These are phyloP conservation scores for Lolium rigidum DNA, from an alignment of 176 grass and related monocot species.

Conservation along the genomic window DNA sequence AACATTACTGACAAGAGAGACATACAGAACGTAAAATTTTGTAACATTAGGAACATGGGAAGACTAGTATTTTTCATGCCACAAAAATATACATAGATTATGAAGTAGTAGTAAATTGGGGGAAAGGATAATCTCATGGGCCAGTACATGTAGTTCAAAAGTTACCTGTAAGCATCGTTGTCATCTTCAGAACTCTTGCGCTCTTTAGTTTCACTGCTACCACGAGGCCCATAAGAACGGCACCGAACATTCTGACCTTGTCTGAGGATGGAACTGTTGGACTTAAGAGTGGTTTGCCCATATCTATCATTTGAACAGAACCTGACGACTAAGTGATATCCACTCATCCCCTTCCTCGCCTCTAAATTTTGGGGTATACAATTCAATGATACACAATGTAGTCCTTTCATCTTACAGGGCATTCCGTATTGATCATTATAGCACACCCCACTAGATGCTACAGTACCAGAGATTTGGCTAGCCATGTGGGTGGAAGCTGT, in stretches of 20 bases:
- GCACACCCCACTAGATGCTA: conserved; percentile 41
- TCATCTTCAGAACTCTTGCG: conserved; percentile 46
- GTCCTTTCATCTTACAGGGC: conserved; percentile 34
- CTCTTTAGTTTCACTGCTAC: conserved; percentile 57
- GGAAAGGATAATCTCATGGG: neutral
- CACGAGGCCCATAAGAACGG: conserved; percentile 50
- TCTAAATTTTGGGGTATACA: conserved; percentile 47
- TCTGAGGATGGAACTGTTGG: conserved; percentile 27
- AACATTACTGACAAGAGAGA: neutral
- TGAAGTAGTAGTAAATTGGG: neutral
- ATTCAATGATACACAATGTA: conserved; percentile 33
- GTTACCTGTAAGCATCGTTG: conserved; percentile 58
- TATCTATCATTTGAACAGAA: conserved; percentile 42
- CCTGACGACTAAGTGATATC: conserved; percentile 41
- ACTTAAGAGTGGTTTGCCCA: conserved; percentile 36
- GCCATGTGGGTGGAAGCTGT: conserved; percentile 38
- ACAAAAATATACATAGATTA: neutral
- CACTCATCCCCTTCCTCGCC: conserved; percentile 48
- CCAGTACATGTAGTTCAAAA: neutral
- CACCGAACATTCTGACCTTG: conserved; percentile 43
- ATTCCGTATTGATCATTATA: conserved; percentile 43
- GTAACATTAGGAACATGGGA: neutral
- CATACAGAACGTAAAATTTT: neutral
- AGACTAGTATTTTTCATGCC: neutral
- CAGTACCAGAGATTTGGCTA: conserved; percentile 48